These are phyloP conservation scores for Colletotrichum tanaceti DNA, from an alignment of 2,329 filamentous ascomycete genomes.

Conservation along the genomic window DNA sequence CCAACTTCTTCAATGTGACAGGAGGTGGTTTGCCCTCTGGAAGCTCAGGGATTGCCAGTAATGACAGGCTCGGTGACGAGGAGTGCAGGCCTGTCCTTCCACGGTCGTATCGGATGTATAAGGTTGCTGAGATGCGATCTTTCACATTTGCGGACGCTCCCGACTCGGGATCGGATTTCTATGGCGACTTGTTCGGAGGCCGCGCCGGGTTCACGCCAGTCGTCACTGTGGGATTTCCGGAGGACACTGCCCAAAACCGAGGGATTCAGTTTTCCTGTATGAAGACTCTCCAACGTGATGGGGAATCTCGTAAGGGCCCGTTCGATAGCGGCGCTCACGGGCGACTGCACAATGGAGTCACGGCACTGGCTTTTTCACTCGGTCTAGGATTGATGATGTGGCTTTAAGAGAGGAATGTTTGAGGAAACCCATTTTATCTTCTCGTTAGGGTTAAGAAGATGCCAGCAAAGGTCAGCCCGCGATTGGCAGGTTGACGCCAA, in stretches of 20 bases:
- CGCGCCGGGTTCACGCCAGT: constrained; percentile 11
- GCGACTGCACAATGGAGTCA: too few relatives aligned
- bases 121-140: constrained; percentile 21
- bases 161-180: not conserved
- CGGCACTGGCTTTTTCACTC: too few relatives aligned
- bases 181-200: constrained; percentile 10
- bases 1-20: constrained; percentile 28
- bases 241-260: not conserved
- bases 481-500: too few relatives aligned
- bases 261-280: constrained; percentile 15
- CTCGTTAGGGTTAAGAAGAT: too few relatives aligned
- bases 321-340: too few relatives aligned
- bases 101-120: constrained; percentile 8
- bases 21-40: constrained; percentile 1
- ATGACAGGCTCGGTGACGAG: not conserved
- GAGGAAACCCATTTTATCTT: too few relatives aligned
- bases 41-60: not conserved
- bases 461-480: too few relatives aligned
- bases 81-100: constrained; percentile 12
- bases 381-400: too few relatives aligned
- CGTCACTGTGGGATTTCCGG: constrained; percentile 4
- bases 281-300: not conserved
- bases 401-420: too few relatives aligned
- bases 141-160: constrained; percentile 17
- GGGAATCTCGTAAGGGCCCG: too few relatives aligned